Percentiles rank a stretch among this genome's conserved stretches.
Conservation (phyloP, 495 filamentous ascomycete genomes). For the Sporormia fimetaria region DNA sequence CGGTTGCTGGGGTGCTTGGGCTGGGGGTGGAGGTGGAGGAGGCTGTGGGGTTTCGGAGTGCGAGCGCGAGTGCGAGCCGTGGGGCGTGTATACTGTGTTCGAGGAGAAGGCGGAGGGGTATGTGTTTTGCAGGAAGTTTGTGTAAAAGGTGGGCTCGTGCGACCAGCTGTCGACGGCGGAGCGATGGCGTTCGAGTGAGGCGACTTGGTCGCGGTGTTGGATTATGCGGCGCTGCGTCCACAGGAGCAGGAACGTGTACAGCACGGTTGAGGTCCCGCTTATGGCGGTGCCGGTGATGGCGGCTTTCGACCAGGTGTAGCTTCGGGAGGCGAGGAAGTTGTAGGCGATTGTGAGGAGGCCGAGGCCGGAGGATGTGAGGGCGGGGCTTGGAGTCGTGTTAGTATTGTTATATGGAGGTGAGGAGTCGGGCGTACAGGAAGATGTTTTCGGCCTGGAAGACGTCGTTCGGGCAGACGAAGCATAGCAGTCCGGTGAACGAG, state of each 20-base stretch:
- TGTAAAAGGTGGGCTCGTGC: slow-evolving; percentile 24
- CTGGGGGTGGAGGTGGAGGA: no score
- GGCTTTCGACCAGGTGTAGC: slow-evolving; percentile 26
- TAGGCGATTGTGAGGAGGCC: slow-evolving; percentile 34
- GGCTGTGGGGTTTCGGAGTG: neutral
- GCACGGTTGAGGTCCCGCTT: slow-evolving; percentile 23
- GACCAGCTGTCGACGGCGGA: slow-evolving; percentile 12
- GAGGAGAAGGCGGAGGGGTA: slow-evolving; percentile 17
- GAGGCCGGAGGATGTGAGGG: slow-evolving; percentile 28
- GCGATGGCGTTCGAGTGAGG: no score
- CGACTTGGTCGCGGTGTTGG: slow-evolving; percentile 7
- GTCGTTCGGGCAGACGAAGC: slow-evolving; percentile 28
- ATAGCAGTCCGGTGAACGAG: slow-evolving; percentile 31
- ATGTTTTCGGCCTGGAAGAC: slow-evolving; percentile 31
- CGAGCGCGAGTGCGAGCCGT: slow-evolving; percentile 12
- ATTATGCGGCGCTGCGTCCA: slow-evolving; percentile 29
- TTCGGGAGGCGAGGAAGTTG: slow-evolving; percentile 29
- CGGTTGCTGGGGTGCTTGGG: no score
- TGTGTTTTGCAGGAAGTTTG: slow-evolving; percentile 29
- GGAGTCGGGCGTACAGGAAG: slow-evolving; percentile 24
- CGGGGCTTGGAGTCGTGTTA: slow-evolving; percentile 12
- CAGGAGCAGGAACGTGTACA: slow-evolving; percentile 30
- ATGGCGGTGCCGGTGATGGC: slow-evolving; percentile 27
- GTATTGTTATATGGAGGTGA: neutral
- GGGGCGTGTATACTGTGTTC: no score